Percentiles rank a stretch among this genome's conserved stretches.
phyloP scores from a whole-genome alignment of 257 asterid species.

The Primulina eburnea region DNA sequence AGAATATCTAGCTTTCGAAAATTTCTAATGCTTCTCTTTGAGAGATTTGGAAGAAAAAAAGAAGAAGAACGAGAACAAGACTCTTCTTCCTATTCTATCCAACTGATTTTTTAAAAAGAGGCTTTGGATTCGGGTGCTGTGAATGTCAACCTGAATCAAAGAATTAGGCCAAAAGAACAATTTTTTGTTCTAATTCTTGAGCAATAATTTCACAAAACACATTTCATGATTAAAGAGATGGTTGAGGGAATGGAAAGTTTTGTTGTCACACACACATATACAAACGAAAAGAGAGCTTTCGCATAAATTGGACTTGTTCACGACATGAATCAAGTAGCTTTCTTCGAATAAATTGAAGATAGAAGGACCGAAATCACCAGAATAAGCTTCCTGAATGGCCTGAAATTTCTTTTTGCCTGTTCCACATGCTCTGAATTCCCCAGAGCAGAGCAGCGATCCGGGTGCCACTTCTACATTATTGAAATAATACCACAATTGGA shows the following conservation, averaged over 20 bases:
- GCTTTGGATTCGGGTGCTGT: background rate
- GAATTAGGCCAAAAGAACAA: background rate
- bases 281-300: background rate
- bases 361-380: constrained; percentile 42
- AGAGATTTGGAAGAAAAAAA: too few relatives aligned
- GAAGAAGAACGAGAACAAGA: too few relatives aligned
- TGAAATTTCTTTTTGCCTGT: constrained; percentile 84
- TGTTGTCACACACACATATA: too few relatives aligned
- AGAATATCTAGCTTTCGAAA: background rate
- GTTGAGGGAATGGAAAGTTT: too few relatives aligned
- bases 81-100: background rate
- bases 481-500: background rate
- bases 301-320: background rate
- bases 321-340: background rate
- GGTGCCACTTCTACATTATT: constrained; percentile 74
- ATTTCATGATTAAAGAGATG: background rate
- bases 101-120: background rate
- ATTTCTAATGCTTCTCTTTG: background rate
- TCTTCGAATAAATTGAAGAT: background rate
- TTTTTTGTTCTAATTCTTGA: too few relatives aligned
- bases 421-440: constrained; percentile 53
- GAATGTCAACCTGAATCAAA: background rate
- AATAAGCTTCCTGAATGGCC: constrained; percentile 84
- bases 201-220: background rate
- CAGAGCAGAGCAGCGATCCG: constrained; percentile 68